These are phyloP conservation scores for Cystobasidiaceae sp. DNA, from an alignment of 1,284 basidiomycete species.

Conservation along the genomic window DNA sequence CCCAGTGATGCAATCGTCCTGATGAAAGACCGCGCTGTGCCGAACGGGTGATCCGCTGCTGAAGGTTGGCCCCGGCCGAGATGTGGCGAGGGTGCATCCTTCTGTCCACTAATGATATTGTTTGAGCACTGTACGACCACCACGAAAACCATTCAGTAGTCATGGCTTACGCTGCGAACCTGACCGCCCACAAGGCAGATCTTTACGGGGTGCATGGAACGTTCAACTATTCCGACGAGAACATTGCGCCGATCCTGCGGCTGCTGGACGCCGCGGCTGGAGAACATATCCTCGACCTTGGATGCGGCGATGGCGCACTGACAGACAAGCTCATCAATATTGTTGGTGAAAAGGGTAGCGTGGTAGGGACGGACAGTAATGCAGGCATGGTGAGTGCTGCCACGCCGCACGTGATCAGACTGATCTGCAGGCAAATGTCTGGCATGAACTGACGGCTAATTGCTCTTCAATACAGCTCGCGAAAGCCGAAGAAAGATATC, in stretches of 20 bases:
- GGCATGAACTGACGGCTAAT: not conserved
- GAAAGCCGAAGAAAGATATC: conserved; percentile 55
- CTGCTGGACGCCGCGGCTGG: conserved; percentile 61
- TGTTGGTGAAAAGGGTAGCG: conserved; percentile 55
- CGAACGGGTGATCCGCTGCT: not conserved
- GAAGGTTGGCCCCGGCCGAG: not conserved
- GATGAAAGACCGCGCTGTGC: not conserved
- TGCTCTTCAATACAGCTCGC: conserved; percentile 49
- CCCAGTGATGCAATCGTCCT: not conserved
- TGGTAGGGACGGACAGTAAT: conserved; percentile 66
- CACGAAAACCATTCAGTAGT: not conserved
- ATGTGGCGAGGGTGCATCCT: not conserved
- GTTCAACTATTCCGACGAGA: conserved; percentile 68
- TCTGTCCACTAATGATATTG: not conserved
- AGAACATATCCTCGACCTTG: conserved; percentile 69
- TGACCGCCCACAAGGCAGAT: conserved; percentile 18
- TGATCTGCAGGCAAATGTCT: not conserved
- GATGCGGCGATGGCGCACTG: conserved; percentile 75
- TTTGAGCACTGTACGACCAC: not conserved
- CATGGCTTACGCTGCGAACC: conserved; percentile 15
- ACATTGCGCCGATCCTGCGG: conserved; percentile 58
- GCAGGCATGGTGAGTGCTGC: conserved; percentile 61
- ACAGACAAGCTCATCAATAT: conserved; percentile 56
- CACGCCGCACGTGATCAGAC: conserved; percentile 12
- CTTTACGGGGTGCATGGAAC: conserved; percentile 55